phyloP scores from a whole-genome alignment of 257 asterid genomes.

The Cruciata laevipes region DNA sequence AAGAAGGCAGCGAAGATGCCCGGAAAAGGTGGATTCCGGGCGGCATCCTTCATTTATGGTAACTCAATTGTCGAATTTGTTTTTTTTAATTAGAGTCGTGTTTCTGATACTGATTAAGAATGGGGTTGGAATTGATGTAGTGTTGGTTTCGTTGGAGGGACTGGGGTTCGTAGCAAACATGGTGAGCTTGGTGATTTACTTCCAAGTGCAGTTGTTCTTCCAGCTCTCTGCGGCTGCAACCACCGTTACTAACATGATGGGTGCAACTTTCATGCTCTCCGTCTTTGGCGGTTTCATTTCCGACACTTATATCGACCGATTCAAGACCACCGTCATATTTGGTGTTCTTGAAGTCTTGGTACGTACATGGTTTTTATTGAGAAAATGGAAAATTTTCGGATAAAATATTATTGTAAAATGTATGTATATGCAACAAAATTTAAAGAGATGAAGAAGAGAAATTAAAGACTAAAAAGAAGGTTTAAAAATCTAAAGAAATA shows the following conservation, averaged over 20 bases:
- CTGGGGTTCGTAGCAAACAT: slow-evolving; percentile 66
- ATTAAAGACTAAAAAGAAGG: no score
- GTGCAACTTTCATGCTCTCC: slow-evolving; percentile 72
- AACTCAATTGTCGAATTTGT: background rate
- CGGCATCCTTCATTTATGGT: slow-evolving; percentile 67
- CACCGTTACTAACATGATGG: slow-evolving; percentile 72
- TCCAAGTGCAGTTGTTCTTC: slow-evolving; percentile 35
- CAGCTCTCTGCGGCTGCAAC: slow-evolving; percentile 44
- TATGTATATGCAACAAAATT: no score
- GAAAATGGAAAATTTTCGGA: no score
- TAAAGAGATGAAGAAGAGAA: no score
- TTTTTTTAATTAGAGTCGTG: background rate
- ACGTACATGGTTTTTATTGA: no score
- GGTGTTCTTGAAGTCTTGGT: slow-evolving; percentile 55
- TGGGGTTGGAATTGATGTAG: slow-evolving; percentile 8
- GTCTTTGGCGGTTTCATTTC: slow-evolving; percentile 69
- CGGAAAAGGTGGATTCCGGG: slow-evolving; percentile 64
- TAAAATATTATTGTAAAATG: no score
- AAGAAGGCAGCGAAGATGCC: slow-evolving; percentile 18
- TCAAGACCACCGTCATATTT: slow-evolving; percentile 51
- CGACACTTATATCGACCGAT: slow-evolving; percentile 56
- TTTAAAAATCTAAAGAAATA: no score
- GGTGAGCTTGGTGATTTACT: slow-evolving; percentile 65
- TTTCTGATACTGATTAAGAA: background rate
- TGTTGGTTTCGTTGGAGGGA: slow-evolving; percentile 46